Base-by-base conservation (phyloP, 305 asterid genomes). In the Ilex paraguariensis region DNA sequence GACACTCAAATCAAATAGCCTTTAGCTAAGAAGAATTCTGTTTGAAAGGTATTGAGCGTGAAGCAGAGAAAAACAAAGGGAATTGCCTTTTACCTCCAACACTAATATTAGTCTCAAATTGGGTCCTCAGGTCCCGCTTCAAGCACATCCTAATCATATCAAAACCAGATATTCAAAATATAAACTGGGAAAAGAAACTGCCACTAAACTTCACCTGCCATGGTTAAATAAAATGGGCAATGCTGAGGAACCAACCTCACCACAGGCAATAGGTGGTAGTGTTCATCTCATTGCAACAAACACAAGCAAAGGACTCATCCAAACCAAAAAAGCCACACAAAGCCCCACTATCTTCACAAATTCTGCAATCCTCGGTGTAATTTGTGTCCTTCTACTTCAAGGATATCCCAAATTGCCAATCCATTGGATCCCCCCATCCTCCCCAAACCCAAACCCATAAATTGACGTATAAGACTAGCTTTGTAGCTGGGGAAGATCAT, bases 361-460 rank as follows among this genome's bases (percentile, higher is more conserved):
- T 82, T 83, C 66, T 77, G 75, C 91, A 87, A 0, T 69, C 65
- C 49, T 59, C 68, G 10, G 66, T 56, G 42, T 60, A 56, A 51
- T 75, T 70, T 3, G 86, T 71, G 53, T 69, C 55, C 59, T 81
- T 79, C 54, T 56, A 82, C 70, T 66, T 65, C 84, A 87, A 60
- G 31, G 80, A 66, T n/a, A 87, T 74, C 73, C 90, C 90, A 64
- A 79, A 87, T 51, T 87, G 77, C 95, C 95, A 87, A 66, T 81
- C 84, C 91, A 79, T 75, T 0, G 95, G 95, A 60, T 87, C 76
- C 10, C 90, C 67, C 84, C 87, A 53, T 76, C 79, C 56, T 90
- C 95, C 0, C 95, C 95, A 21, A 87, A 87, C 0, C 95, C 95
- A 62, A 87, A 87, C 0, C 95, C 95, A 62, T 77, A 78, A 4